Evolutionary conservation across 2,329 filamentous ascomycete species (phyloP).

Genomic region (Lizonia empirigonia): DNA sequence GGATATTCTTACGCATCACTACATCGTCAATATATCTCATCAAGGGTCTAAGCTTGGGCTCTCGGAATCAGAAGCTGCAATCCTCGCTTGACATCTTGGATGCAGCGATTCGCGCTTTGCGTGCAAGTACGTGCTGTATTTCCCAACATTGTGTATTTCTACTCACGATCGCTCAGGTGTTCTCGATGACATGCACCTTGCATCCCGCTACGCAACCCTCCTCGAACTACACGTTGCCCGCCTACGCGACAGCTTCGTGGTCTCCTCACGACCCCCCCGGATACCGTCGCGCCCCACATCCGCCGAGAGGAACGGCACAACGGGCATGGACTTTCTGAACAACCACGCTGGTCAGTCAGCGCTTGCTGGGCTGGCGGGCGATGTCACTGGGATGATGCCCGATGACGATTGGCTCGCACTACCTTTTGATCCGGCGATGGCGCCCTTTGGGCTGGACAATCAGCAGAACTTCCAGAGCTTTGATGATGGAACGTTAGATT

Average conservation of each 20-base stretch:
- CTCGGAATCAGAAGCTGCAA: slow-evolving; percentile 56
- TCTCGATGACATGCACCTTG: slow-evolving; percentile 59
- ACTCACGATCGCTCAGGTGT: slow-evolving; percentile 38
- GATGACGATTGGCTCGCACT: slow-evolving; percentile 49
- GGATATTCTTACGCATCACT: slow-evolving; percentile 60
- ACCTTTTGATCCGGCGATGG: slow-evolving; percentile 49
- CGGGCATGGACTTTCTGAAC: slow-evolving; percentile 46
- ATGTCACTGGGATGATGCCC: slow-evolving; percentile 43
- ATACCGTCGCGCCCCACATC: slow-evolving; percentile 41
- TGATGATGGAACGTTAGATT: slow-evolving; percentile 47
- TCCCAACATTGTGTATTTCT: no score
- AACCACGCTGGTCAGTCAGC: slow-evolving; percentile 45
- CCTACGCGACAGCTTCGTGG: slow-evolving; percentile 46
- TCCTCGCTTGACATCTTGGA: slow-evolving; percentile 57
- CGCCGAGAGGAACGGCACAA: slow-evolving; percentile 37
- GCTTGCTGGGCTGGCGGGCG: slow-evolving; percentile 42
- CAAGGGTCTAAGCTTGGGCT: slow-evolving; percentile 57
- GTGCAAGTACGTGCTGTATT: slow-evolving; percentile 42
- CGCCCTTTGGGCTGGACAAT: slow-evolving; percentile 45
- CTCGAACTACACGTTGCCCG: slow-evolving; percentile 51
- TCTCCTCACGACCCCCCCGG: slow-evolving; percentile 44
- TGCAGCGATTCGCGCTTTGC: slow-evolving; percentile 55
- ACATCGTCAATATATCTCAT: slow-evolving; percentile 62
- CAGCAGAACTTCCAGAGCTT: slow-evolving; percentile 46
- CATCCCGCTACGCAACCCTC: slow-evolving; percentile 57